A percentile compares a stretch with the other conserved stretches of the same genome.
Evolutionary conservation across 805 yeast genomes (phyloP).

Genomic region (Ogataea degrootiae): DNA sequence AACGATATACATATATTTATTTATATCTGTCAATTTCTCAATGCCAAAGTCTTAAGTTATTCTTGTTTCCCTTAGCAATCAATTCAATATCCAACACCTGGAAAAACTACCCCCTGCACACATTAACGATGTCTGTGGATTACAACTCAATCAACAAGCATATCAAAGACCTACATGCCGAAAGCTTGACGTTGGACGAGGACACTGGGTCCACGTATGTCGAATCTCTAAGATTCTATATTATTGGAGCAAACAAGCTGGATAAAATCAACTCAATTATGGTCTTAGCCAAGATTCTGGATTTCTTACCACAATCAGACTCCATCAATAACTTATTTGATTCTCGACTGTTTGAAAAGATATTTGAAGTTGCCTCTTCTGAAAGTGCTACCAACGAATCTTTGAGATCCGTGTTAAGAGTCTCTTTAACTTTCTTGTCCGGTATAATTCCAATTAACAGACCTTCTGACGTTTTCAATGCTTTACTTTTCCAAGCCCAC

Average conservation of each 20-base stretch:
- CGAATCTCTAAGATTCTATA: slow-evolving; percentile 32
- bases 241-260: slow-evolving; percentile 42
- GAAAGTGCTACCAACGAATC: slow-evolving; percentile 19
- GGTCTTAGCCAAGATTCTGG: slow-evolving; percentile 49
- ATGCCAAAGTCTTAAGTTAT: no score
- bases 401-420: slow-evolving; percentile 21
- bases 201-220: slow-evolving; percentile 16
- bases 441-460: slow-evolving; percentile 39
- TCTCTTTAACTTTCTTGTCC: slow-evolving; percentile 35
- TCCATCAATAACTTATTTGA: slow-evolving; percentile 19
- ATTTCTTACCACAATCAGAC: slow-evolving; percentile 36
- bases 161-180: slow-evolving; percentile 20
- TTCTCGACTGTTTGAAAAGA: slow-evolving; percentile 15
- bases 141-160: slow-evolving; percentile 23
- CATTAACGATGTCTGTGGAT: slow-evolving; percentile 6
- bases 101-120: no score
- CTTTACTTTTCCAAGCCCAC: slow-evolving; percentile 25
- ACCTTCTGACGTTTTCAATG: slow-evolving; percentile 23
- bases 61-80: no score
- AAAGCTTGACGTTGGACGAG: slow-evolving; percentile 18
- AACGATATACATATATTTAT: no score
- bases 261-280: slow-evolving; percentile 50
- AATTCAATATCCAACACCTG: no score
- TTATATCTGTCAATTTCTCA: no score
- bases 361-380: slow-evolving; percentile 20